Percentiles rank a stretch among this genome's conserved stretches.
These are phyloP conservation scores for Lolium perenne DNA, from an alignment of 176 grass and related monocot species.

Conservation along the genomic window DNA sequence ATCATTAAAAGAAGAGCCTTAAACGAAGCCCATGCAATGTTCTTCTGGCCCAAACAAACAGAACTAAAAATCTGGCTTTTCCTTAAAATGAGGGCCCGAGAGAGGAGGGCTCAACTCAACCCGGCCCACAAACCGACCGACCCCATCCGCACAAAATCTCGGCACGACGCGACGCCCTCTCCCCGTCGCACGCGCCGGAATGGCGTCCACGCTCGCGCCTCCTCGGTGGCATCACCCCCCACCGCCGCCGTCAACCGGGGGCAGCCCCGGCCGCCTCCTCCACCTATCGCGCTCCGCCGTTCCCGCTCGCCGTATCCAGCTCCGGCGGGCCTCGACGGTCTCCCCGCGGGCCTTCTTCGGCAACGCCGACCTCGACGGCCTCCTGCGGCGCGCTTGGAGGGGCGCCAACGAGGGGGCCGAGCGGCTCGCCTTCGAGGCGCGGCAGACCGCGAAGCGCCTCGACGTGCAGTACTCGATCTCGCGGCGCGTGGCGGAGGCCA, in stretches of 20 bases:
- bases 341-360: slow-evolving; percentile 79
- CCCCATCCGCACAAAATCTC: slow-evolving; percentile 56
- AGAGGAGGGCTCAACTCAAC: not conserved
- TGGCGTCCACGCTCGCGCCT: slow-evolving; percentile 47
- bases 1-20: too few relatives aligned
- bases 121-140: slow-evolving; percentile 28
- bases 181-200: slow-evolving; percentile 40
- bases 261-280: slow-evolving; percentile 17
- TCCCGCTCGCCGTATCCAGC: not conserved
- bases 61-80: not conserved
- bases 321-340: slow-evolving; percentile 21
- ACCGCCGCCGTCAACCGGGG: slow-evolving; percentile 27
- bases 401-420: slow-evolving; percentile 85
- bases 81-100: not conserved
- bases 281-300: not conserved
- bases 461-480: slow-evolving; percentile 63
- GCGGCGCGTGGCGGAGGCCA: slow-evolving; percentile 59
- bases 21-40: not conserved
- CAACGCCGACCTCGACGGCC: slow-evolving; percentile 64
- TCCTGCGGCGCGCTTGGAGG: slow-evolving; percentile 76
- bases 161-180: not conserved
- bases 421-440: slow-evolving; percentile 72
- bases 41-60: not conserved
- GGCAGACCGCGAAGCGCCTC: slow-evolving; percentile 64
- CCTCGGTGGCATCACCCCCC: slow-evolving; percentile 37